Conservation (phyloP, 1,284 basidiomycete genomes). For the Wallemia mellicola region DNA sequence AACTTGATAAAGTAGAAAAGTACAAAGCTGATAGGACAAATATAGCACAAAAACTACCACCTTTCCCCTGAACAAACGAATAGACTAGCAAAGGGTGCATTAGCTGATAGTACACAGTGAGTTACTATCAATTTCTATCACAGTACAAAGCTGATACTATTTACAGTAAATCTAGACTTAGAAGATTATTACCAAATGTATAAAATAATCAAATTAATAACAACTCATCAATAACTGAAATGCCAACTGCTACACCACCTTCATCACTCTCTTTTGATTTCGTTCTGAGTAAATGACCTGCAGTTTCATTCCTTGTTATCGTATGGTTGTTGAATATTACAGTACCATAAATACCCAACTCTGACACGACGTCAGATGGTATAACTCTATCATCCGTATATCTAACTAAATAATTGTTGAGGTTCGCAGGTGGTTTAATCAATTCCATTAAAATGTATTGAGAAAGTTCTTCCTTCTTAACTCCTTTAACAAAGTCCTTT, state of each 20-base stretch:
- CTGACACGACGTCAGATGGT: conserved; percentile 46
- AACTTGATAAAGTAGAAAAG: background rate
- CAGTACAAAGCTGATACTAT: background rate
- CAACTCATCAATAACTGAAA: conserved; percentile 55
- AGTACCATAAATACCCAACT: conserved; percentile 78
- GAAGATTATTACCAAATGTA: background rate
- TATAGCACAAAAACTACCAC: background rate
- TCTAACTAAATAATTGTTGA: conserved; percentile 43
- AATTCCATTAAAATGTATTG: conserved; percentile 88
- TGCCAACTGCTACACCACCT: conserved; percentile 75
- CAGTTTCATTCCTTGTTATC: conserved; percentile 26
- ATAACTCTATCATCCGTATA: conserved; percentile 16
- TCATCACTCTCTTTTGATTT: conserved; percentile 81
- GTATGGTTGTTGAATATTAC: conserved; percentile 30
- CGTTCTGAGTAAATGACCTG: conserved; percentile 66
- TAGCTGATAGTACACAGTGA: background rate
- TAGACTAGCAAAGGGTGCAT: background rate
- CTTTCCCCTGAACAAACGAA: background rate
- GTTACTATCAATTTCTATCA: background rate
- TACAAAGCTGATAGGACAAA: background rate
- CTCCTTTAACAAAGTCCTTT: conserved; percentile 34
- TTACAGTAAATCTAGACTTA: background rate
- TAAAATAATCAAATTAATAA: conserved; percentile 27
- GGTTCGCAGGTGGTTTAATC: conserved; percentile 38
- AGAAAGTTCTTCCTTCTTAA: conserved; percentile 27